These are phyloP conservation scores for Solanum piurae DNA, from an alignment of 257 asterid genomes.

Conservation along the genomic window DNA sequence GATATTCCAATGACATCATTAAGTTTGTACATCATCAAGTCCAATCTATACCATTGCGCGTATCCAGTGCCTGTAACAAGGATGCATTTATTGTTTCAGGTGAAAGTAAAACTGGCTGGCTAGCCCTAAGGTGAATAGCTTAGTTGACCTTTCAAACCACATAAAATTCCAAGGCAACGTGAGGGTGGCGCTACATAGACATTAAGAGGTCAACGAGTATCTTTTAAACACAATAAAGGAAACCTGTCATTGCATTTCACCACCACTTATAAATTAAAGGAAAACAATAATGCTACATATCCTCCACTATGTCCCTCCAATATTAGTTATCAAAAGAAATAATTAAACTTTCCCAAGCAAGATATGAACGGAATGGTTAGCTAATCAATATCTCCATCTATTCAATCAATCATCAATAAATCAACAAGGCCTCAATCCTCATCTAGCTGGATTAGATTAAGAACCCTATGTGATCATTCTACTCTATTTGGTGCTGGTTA, in stretches of 20 bases:
- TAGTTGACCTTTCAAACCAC: background rate
- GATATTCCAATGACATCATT: background rate
- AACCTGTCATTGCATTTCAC: background rate
- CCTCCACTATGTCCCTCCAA: background rate
- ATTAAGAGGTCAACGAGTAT: background rate
- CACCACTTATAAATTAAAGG: background rate
- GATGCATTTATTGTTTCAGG: background rate
- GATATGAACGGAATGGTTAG: background rate
- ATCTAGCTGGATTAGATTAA: background rate
- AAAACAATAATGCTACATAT: background rate
- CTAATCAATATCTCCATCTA: background rate
- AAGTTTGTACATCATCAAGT: background rate
- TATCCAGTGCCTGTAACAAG: background rate
- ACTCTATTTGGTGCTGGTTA: background rate
- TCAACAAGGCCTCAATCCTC: background rate
- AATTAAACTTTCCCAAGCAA: background rate
- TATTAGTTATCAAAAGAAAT: background rate
- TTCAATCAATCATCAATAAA: background rate
- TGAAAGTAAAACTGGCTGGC: background rate
- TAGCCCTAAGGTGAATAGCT: background rate
- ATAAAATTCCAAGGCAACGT: background rate
- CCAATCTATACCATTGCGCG: background rate
- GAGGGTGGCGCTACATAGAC: background rate
- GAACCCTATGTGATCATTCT: background rate
- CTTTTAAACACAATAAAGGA: background rate